Conservation (phyloP, 306 rosid genomes). For the Astragalus glycyphyllos region DNA sequence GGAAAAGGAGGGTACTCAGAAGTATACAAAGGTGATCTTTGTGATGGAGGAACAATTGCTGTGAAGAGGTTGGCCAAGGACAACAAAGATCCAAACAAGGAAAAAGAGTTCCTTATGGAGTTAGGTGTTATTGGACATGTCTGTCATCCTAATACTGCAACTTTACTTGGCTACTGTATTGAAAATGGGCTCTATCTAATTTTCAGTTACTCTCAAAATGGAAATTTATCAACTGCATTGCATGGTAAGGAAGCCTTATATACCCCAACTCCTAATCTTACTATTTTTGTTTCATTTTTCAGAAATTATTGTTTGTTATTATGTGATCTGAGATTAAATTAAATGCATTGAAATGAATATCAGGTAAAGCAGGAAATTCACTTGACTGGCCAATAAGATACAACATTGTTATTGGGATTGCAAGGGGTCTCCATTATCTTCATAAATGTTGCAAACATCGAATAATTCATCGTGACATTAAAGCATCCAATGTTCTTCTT, state of each 20-base stretch:
- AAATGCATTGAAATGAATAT: conserved; percentile 18
- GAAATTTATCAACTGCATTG: conserved; percentile 89
- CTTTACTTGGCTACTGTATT: conserved; percentile 75
- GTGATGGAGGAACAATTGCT: conserved; percentile 69
- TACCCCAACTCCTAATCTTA: not conserved
- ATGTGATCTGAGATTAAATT: conserved; percentile 15
- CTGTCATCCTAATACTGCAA: conserved; percentile 81
- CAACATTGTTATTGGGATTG: conserved; percentile 83
- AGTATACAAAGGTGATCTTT: conserved; percentile 79
- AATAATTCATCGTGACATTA: conserved; percentile 93
- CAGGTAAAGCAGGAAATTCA: conserved; percentile 64
- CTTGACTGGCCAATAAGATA: conserved; percentile 82
- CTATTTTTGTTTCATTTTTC: not conserved
- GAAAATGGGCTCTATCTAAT: conserved; percentile 88
- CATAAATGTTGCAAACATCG: conserved; percentile 86
- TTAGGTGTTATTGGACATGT: conserved; percentile 91
- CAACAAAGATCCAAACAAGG: conserved; percentile 80
- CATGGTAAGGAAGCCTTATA: conserved; percentile 57
- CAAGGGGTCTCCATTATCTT: conserved; percentile 93
- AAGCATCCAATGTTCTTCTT: conserved; percentile 95
- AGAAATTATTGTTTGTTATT: not conserved
- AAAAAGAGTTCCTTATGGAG: conserved; percentile 90
- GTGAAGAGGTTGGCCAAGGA: conserved; percentile 89
- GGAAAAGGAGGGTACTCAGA: conserved; percentile 95
- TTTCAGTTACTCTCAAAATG: conserved; percentile 81